Base-by-base conservation (phyloP, 805 yeast genomes). In the Grigorovia humatica region DNA sequence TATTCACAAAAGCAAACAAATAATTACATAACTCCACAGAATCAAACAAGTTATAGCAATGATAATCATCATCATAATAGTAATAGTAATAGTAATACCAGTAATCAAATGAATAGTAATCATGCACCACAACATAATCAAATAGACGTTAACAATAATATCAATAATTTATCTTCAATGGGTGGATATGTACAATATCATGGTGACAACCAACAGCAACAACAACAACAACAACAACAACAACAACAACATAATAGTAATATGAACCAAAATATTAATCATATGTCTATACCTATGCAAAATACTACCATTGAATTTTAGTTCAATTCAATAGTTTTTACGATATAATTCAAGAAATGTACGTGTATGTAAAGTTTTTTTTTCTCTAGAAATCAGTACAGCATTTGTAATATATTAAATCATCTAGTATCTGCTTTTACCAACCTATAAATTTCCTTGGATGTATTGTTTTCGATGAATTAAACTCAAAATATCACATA, bases 161-260 rank as follows among this genome's bases (percentile, higher is more conserved):
- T 62, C 9, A 32, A 32, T 9, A 32, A 32, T 13, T 11, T 32
- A 32, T 32, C 38, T 11, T 32, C 38, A 11, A 60, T 62, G 56
- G 69, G 69, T 20, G 68, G 67, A 20, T 63, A 62, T 52, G 68
- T 62, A 11, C 65, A 63, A 47, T 65, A 64, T 45, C 64, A 63
- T 46, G 59, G 51, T 43, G 50, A 47, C 23, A 18, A 29, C 43
- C 47, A 48, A 46, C 46, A 51, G 30, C 50, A 45, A 45, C 47
- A 48, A 11, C 44, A 47, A 30, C 44, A 8, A 13, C 15, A 15
- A 40, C 23, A 13, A 30, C n/a, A 18, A 19, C 32, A 46, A 18
- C 19, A 12, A 40, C 30, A 27, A 18, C 40, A 43, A 8, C 42
- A 38, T 15, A 38, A 38, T 15, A 38, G 15, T 15, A 38, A 38